Percentiles rank a stretch among this genome's conserved stretches.
Evolutionary conservation across 345 rosid species (phyloP).

Genomic region (Passiflora organensis): DNA sequence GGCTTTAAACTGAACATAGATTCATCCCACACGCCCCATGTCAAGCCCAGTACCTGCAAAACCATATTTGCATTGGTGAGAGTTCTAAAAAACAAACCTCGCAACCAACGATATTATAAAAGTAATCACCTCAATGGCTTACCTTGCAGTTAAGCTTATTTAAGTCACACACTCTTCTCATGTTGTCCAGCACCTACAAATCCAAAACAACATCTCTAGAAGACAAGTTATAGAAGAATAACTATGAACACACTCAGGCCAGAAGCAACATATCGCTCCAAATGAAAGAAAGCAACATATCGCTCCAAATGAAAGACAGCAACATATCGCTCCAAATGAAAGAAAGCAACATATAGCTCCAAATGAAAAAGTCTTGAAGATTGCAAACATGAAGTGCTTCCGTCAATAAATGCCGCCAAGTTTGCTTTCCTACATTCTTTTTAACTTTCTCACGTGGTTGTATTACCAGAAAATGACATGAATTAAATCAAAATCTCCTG

Average conservation of each 20-base stretch:
- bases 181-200: conserved; percentile 75
- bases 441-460: too few relatives aligned
- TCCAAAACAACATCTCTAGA: conserved; percentile 2
- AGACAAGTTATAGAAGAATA: neutral
- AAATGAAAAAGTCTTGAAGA: neutral
- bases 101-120: neutral
- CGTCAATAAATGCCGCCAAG: too few relatives aligned
- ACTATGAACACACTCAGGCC: neutral
- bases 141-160: conserved; percentile 62
- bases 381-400: neutral
- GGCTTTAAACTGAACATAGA: conserved; percentile 52
- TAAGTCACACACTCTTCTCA: conserved; percentile 52
- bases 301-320: neutral
- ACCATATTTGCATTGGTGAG: too few relatives aligned
- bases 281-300: neutral
- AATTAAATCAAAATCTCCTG: too few relatives aligned
- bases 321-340: neutral
- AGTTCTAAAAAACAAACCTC: too few relatives aligned
- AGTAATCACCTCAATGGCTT: conserved; percentile 10
- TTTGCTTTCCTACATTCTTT: too few relatives aligned
- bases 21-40: conserved; percentile 88
- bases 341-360: neutral
- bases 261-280: neutral
- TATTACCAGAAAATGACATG: too few relatives aligned
- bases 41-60: conserved; percentile 58